Base-by-base conservation (phyloP, 2,329 filamentous ascomycete genomes). In the Phaeomoniella chlamydospora region DNA sequence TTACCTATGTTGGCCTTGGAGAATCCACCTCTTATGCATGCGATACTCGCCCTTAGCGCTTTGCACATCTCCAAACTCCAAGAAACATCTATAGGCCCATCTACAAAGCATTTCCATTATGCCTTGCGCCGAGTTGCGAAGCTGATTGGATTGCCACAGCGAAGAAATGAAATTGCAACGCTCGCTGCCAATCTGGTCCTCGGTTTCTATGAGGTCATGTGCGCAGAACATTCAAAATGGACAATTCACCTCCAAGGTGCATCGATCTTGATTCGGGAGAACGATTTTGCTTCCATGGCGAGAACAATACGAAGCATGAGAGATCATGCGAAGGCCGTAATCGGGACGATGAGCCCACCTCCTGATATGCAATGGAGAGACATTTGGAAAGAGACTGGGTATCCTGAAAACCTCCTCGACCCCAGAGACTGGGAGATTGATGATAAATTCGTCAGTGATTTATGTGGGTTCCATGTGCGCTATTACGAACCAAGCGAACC, bases 191-290 rank as follows among this genome's bases (percentile, higher is more conserved):
- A 84, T 0, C 64, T 94, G 22, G 63, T 96, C 5, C 68, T 98
- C 5, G 84, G 78, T 0, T 96, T 86, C 54, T 96, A 93, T 49
- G 90, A 96, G 54, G 83, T 94, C 13, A 90, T 88, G 77, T 81
- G 80, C 22, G 88, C 86, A 15, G 88, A 98, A 45, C 88, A 96
- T 49, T 77, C 80, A 37, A 94, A 94, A 54, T 98, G 90, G 90
- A 90, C 83, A 49, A 88, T 82, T 42, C 90, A 96, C 57, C 65
- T 96, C 26, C 74, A 83, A 33, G 90, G 90, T 10, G 83, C 85
- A 6, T 77, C 80, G 29, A 80, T 87, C 43, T 68, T 96, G 18
- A 68, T 96, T 16, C 72, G 74, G 36, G 87, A 96, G 51, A 80
- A 92, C 30, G 80, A 90, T 34, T 82, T 86, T 41, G 68, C 70